Conservation (phyloP, 805 yeast species). For the Teunomyces cretensis region DNA sequence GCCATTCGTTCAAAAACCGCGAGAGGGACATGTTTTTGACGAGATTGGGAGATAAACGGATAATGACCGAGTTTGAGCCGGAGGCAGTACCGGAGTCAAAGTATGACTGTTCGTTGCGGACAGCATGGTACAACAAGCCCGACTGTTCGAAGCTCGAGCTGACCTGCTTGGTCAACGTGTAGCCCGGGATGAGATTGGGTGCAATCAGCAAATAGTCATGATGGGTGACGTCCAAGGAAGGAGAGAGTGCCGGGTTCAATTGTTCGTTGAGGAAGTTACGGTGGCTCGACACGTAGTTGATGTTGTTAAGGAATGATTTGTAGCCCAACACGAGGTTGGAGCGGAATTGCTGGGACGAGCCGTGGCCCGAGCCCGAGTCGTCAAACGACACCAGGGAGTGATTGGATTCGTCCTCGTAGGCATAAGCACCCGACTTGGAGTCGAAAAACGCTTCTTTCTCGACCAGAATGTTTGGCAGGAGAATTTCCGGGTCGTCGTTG, state of each 20-base stretch:
- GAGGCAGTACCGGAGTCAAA: too few relatives aligned
- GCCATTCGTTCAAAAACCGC: constrained; percentile 36
- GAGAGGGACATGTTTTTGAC: constrained; percentile 19
- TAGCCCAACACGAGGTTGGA: constrained; percentile 13
- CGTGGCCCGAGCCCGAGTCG: background rate
- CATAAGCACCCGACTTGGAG: background rate
- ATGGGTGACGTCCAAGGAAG: constrained; percentile 4
- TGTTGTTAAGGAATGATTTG: constrained; percentile 25
- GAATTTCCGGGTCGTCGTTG: too few relatives aligned
- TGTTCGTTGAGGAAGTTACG: constrained; percentile 15
- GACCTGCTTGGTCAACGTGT: constrained; percentile 19
- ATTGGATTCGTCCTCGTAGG: background rate
- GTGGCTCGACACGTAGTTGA: constrained; percentile 24
- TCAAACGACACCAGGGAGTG: constrained; percentile 8
- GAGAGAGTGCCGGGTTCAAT: constrained; percentile 7
- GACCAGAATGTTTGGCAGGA: too few relatives aligned
- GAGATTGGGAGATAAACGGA: constrained; percentile 27
- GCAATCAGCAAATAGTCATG: constrained; percentile 15
- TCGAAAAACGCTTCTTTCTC: background rate
- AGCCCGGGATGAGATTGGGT: constrained; percentile 22
- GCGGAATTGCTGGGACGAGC: constrained; percentile 5
- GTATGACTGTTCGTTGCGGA: constrained; percentile 1
- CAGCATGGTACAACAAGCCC: constrained; percentile 18
- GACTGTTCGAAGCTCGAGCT: constrained; percentile 9
- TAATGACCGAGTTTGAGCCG: constrained; percentile 11